Base-by-base conservation (phyloP, 306 rosid genomes). In the Luffa acutangula region DNA sequence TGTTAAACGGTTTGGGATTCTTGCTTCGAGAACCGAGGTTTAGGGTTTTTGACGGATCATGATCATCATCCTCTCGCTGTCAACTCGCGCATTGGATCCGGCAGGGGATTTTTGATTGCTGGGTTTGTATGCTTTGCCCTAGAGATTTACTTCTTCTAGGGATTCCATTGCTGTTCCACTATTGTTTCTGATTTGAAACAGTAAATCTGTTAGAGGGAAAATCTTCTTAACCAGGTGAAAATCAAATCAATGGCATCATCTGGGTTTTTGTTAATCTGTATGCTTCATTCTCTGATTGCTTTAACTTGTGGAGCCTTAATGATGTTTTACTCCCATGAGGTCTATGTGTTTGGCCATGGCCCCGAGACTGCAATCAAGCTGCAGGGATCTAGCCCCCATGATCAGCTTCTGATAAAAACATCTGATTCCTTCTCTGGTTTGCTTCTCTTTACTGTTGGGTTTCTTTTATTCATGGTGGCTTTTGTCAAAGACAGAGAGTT, bases 381-480 rank as follows among this genome's bases (percentile, higher is more conserved):
- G 66, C 97, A 86, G 81, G 99, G 97, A 39, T 95, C 99, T 81
- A 93, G 97, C 46, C 93, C 91, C 14, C 88, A 91, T 63, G 97
- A 93, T 81, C 93, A 89, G 80, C 87, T 95, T 37, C 74, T 95
- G 85, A 83, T 95, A 6, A 85, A 34, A 79, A 93, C 97, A 15
- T 88, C 99, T 3, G 92, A 87, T 85, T 95, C 97, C 39, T 95
- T 95, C 81, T 95, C 99, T 13, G 97, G 97, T 6, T 84, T 91
- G 79, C 85, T 95, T 66, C 82, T 95, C 57, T 89, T 95, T 82
- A 73, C 88, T 17, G 76, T 95, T 36, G 99, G 99, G 9, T 87
- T 84, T 64, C 76, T 95, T 57, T 79, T 95, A 31, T 91, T 91
- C 86, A 95, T 91, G 99, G 90, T 90, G 73, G 85, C 97, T 42